These are phyloP conservation scores for Aureobasidium sp. DNA, from an alignment of 2,329 filamentous ascomycete species.

Conservation along the genomic window DNA sequence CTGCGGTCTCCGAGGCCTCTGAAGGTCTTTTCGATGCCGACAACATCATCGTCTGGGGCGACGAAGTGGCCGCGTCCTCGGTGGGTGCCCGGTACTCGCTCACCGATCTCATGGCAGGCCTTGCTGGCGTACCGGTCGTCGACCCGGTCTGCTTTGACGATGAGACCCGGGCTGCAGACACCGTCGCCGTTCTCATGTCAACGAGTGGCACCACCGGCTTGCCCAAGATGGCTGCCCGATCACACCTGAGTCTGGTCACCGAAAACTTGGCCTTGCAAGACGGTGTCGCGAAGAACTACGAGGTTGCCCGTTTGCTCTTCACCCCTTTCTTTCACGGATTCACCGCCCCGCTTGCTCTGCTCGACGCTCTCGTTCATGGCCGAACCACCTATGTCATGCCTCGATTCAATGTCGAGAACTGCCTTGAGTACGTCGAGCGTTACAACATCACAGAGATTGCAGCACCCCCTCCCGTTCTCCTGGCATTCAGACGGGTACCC, in stretches of 20 bases:
- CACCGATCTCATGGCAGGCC: neutral
- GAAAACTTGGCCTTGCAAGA: slow-evolving; percentile 26
- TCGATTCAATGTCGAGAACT: slow-evolving; percentile 35
- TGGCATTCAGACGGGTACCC: slow-evolving; percentile 24
- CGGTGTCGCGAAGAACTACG: slow-evolving; percentile 21
- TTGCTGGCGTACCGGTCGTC: neutral
- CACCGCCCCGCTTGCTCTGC: slow-evolving; percentile 36
- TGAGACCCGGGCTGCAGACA: slow-evolving; percentile 17
- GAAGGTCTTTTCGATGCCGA: neutral
- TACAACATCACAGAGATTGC: slow-evolving; percentile 41
- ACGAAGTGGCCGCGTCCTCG: neutral
- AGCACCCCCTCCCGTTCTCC: slow-evolving; percentile 38
- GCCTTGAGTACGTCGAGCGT: slow-evolving; percentile 30
- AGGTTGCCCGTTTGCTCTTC: slow-evolving; percentile 37
- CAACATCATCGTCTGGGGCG: slow-evolving; percentile 3
- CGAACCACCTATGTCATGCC: slow-evolving; percentile 39
- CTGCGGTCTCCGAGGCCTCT: neutral
- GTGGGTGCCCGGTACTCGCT: neutral
- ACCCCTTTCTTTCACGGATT: slow-evolving; percentile 48
- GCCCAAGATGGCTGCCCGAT: slow-evolving; percentile 32
- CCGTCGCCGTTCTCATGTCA: slow-evolving; percentile 23
- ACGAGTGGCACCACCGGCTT: slow-evolving; percentile 32
- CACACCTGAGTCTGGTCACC: slow-evolving; percentile 28
- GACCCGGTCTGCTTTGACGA: slow-evolving; percentile 8
- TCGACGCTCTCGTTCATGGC: slow-evolving; percentile 39